Base-by-base conservation (phyloP, 2,329 filamentous ascomycete genomes). In the Zalaria obscura region DNA sequence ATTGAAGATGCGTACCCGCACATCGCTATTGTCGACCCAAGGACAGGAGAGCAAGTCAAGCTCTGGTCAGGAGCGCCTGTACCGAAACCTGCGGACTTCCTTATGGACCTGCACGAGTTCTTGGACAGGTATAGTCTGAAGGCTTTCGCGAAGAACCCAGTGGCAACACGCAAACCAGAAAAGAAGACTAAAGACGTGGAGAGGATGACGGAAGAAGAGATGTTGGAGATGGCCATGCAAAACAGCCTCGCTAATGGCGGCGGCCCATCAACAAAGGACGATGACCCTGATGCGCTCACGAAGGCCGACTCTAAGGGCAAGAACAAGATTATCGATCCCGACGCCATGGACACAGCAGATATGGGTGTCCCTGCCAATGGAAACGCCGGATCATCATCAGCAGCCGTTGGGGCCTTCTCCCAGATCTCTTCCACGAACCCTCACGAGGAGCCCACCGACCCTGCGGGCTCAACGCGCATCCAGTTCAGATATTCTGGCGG, bases 31-130 rank as follows among this genome's bases (percentile, higher is more conserved):
- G 78, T 98, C 47, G 91, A 98, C 53, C 91, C 91, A 2, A 75
- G 91, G 45, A 98, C 91, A 1, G 91, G 91, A 46, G 91, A 98
- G 63, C 87, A 95, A 61, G 84, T 98, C 59, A 98, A 98, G 66
- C 76, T 88, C 1, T 96, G 91, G 89, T 87, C 83, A 9, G 88
- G 89, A 1, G 72, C 76, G 5, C 85, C 88, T 1, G 83, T 88
- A 41, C 80, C 88, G 1, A 73, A 72, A 33, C 66, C 86, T 0
- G 59, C 73, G 6, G 88, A 95, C 9, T 96, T 98, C 52, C 75
- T 93, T 46, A 85, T 87, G 55, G 85, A 95, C 56, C 71, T 98
- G 2, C 83, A 86, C 55, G 89, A 96, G 61, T 98, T 98, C 53
- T 74, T 98, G n/a, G 91, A 96, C 57, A 78, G 91, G 25, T 98